Percentiles rank a stretch among this genome's conserved stretches.
These are phyloP conservation scores for Globisporangium recalcitrans DNA, from an alignment of 352 stramenopile genomes.

Conservation along the genomic window DNA sequence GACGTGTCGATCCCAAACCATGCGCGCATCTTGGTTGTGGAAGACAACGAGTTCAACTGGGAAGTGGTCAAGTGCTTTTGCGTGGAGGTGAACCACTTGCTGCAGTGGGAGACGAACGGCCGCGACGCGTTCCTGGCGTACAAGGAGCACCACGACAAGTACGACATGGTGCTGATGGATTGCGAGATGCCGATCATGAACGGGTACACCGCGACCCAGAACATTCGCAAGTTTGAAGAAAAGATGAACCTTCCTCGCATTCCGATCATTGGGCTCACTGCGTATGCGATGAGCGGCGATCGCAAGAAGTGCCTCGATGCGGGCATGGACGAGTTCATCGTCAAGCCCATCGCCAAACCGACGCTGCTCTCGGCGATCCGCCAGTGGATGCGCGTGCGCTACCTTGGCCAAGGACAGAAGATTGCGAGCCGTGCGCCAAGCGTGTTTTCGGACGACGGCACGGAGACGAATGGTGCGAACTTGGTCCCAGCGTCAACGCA, in stretches of 20 bases:
- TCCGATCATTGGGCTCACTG: slow-evolving; percentile 78
- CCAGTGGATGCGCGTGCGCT: slow-evolving; percentile 78
- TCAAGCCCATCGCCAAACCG: slow-evolving; percentile 78
- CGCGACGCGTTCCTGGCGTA: slow-evolving; percentile 66
- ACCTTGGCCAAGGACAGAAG: slow-evolving; percentile 60
- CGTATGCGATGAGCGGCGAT: slow-evolving; percentile 82
- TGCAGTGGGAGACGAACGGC: slow-evolving; percentile 82
- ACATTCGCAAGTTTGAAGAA: slow-evolving; percentile 66
- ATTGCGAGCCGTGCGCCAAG: slow-evolving; percentile 27
- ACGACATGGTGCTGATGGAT: slow-evolving; percentile 82
- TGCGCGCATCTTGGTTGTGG: slow-evolving; percentile 74
- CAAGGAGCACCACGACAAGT: slow-evolving; percentile 66
- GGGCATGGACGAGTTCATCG: slow-evolving; percentile 86
- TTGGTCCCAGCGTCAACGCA: slow-evolving; percentile 68
- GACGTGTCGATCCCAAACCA: slow-evolving; percentile 50
- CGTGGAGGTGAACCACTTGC: slow-evolving; percentile 69
- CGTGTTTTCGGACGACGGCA: slow-evolving; percentile 29
- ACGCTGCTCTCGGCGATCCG: slow-evolving; percentile 59
- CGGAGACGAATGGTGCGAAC: slow-evolving; percentile 32
- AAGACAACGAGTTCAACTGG: slow-evolving; percentile 91
- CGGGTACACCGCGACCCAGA: slow-evolving; percentile 66
- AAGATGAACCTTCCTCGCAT: slow-evolving; percentile 65
- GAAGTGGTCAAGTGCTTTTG: slow-evolving; percentile 88
- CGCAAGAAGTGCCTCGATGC: slow-evolving; percentile 77
- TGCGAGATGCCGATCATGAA: slow-evolving; percentile 89